Evolutionary conservation across 176 grass and related monocot species (phyloP).

Genomic region (Juncus inflexus): DNA sequence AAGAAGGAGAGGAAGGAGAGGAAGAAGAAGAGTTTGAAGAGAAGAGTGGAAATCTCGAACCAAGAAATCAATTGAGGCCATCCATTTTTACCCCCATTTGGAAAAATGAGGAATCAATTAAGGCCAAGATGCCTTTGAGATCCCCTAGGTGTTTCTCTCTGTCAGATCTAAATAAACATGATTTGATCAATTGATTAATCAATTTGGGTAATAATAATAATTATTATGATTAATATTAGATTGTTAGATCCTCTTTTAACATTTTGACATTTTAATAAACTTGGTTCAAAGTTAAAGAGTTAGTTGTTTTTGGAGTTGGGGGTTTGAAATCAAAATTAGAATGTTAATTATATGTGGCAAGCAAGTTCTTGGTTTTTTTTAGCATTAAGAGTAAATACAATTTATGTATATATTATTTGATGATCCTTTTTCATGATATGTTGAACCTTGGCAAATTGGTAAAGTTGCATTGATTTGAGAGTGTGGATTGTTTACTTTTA

Average conservation of each 20-base stretch:
- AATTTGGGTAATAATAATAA: background rate
- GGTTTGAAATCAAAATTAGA: background rate
- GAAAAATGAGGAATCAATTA: constrained; percentile 14
- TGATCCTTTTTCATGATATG: background rate
- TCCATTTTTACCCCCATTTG: constrained; percentile 38
- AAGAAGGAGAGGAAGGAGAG: constrained; percentile 37
- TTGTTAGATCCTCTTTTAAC: background rate
- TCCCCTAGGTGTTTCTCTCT: constrained; percentile 65
- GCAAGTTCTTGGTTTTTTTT: background rate
- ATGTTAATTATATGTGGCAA: background rate
- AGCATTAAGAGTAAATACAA: background rate
- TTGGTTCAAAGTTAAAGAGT: background rate
- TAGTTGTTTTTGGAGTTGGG: constrained; percentile 9
- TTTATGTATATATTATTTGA: background rate
- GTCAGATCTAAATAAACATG: constrained; percentile 48
- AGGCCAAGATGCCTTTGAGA: constrained; percentile 17
- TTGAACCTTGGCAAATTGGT: background rate
- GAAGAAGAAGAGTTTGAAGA: constrained; percentile 42
- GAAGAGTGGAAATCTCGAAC: background rate
- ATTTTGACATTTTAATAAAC: background rate
- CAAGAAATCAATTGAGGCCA: constrained; percentile 28
- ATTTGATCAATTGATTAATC: constrained; percentile 9
- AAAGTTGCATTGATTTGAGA: background rate
- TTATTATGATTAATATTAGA: background rate
- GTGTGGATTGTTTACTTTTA: constrained; percentile 6